These are phyloP conservation scores for Yamadazyma tumulicola DNA, from an alignment of 805 yeast genomes.

Conservation along the genomic window DNA sequence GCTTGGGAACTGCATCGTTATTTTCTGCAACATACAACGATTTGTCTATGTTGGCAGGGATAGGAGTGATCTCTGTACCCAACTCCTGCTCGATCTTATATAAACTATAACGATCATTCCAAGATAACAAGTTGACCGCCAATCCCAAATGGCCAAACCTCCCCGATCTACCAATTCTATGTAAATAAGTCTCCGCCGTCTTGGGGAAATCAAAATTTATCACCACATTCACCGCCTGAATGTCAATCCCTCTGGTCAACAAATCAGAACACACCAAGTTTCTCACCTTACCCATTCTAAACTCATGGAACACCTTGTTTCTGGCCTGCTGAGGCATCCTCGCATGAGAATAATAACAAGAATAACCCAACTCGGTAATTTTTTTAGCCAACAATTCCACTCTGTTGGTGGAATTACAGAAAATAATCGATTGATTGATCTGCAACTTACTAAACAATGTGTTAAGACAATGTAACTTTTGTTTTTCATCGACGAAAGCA, in stretches of 20 bases:
- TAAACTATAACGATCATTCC: slow-evolving; percentile 92
- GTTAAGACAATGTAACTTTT: slow-evolving; percentile 92
- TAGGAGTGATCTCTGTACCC: slow-evolving; percentile 96
- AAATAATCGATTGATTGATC: slow-evolving; percentile 94
- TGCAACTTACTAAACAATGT: slow-evolving; percentile 91
- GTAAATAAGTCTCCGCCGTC: slow-evolving; percentile 94
- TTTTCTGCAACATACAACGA: slow-evolving; percentile 84
- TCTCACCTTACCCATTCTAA: slow-evolving; percentile 96
- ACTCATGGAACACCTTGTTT: slow-evolving; percentile 97
- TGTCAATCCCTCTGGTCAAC: slow-evolving; percentile 97
- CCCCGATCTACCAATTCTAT: slow-evolving; percentile 98
- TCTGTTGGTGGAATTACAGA: slow-evolving; percentile 94
- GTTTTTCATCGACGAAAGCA: slow-evolving; percentile 97
- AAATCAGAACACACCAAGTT: slow-evolving; percentile 95
- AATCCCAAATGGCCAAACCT: slow-evolving; percentile 98
- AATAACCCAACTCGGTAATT: slow-evolving; percentile 92
- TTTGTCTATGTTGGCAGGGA: slow-evolving; percentile 90
- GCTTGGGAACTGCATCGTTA: slow-evolving; percentile 74
- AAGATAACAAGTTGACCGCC: slow-evolving; percentile 92
- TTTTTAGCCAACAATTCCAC: slow-evolving; percentile 94
- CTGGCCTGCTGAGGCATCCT: slow-evolving; percentile 96
- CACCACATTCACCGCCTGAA: slow-evolving; percentile 97
- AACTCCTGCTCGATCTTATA: slow-evolving; percentile 95
- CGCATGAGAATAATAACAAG: slow-evolving; percentile 96
- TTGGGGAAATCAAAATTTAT: slow-evolving; percentile 98